Evolutionary conservation across 306 rosid species (phyloP).

Genomic region (Aeschynomene evenia): DNA sequence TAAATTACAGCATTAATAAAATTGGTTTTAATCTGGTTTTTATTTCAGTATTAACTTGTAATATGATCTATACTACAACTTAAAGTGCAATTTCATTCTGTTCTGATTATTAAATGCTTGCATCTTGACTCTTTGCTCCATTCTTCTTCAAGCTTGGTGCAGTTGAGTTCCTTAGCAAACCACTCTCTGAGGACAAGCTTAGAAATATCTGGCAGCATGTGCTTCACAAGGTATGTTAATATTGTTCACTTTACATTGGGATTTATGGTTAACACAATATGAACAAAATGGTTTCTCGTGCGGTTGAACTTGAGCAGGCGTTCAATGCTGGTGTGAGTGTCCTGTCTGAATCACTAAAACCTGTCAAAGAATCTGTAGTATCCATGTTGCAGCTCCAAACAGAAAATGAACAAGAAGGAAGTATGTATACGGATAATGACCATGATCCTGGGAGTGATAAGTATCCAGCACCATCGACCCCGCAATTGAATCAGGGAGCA

Average conservation of each 20-base stretch:
- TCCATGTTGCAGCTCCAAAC: conserved; percentile 56
- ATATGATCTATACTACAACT: conserved; percentile 11
- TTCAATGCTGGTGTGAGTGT: conserved; percentile 61
- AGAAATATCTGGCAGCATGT: conserved; percentile 99
- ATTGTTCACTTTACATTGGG: neutral
- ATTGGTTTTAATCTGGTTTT: neutral
- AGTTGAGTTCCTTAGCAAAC: conserved; percentile 83
- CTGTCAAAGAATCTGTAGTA: conserved; percentile 55
- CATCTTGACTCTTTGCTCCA: conserved; percentile 28
- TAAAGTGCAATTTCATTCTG: neutral
- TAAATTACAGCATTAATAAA: conserved; percentile 1
- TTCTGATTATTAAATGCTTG: conserved; percentile 21
- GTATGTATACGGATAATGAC: conserved; percentile 41
- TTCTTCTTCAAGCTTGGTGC: conserved; percentile 79
- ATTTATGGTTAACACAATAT: conserved; percentile 5
- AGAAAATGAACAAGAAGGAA: conserved; percentile 39
- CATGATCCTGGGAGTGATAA: conserved; percentile 61
- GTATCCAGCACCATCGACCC: conserved; percentile 96
- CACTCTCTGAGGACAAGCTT: conserved; percentile 84
- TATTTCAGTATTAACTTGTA: neutral
- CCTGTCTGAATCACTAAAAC: conserved; percentile 54
- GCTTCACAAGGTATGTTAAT: conserved; percentile 82
- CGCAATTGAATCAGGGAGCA: conserved; percentile 70
- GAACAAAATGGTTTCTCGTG: conserved; percentile 37
- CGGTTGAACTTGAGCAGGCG: conserved; percentile 62